Evolutionary conservation across 2,329 filamentous ascomycete species (phyloP).

Genomic region (Phyllosticta ampelicida): DNA sequence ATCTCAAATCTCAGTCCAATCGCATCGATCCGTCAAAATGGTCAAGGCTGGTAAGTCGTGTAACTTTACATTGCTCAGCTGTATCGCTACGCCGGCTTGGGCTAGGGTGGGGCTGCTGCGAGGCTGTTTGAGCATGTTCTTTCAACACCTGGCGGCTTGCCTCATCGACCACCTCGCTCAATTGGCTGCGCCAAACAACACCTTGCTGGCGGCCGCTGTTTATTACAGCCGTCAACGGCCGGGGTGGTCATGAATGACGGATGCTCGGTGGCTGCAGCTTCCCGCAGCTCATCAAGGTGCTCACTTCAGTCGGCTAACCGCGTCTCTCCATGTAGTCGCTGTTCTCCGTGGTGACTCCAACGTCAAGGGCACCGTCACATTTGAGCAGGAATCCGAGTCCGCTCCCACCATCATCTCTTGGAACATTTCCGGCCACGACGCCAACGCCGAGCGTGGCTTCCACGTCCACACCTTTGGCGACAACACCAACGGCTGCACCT

Average conservation of each 20-base stretch:
- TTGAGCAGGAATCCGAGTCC: slow-evolving; percentile 82
- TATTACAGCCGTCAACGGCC: neutral
- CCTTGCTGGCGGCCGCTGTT: slow-evolving; percentile 8
- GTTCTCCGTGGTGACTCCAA: slow-evolving; percentile 97
- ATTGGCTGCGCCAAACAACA: slow-evolving; percentile 4
- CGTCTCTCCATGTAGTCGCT: slow-evolving; percentile 55
- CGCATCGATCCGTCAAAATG: slow-evolving; percentile 62
- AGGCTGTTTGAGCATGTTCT: slow-evolving; percentile 47
- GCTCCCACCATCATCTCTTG: slow-evolving; percentile 78
- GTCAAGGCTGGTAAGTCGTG: slow-evolving; percentile 82
- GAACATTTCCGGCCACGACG: slow-evolving; percentile 84
- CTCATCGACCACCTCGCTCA: neutral
- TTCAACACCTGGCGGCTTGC: slow-evolving; percentile 1
- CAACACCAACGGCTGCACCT: slow-evolving; percentile 99
- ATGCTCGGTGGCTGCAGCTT: neutral
- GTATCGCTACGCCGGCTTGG: slow-evolving; percentile 12
- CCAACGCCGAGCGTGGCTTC: slow-evolving; percentile 95
- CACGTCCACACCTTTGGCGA: slow-evolving; percentile 99
- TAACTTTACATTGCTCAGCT: slow-evolving; percentile 13
- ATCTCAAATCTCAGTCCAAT: slow-evolving; percentile 17
- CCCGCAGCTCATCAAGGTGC: slow-evolving; percentile 9
- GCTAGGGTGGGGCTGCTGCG: slow-evolving; percentile 30
- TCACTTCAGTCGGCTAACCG: slow-evolving; percentile 4
- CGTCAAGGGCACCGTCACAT: slow-evolving; percentile 84
- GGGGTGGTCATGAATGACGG: neutral